Evolutionary conservation across 2,329 filamentous ascomycete genomes (phyloP).

Genomic region (Teratosphaeria gauchensis): DNA sequence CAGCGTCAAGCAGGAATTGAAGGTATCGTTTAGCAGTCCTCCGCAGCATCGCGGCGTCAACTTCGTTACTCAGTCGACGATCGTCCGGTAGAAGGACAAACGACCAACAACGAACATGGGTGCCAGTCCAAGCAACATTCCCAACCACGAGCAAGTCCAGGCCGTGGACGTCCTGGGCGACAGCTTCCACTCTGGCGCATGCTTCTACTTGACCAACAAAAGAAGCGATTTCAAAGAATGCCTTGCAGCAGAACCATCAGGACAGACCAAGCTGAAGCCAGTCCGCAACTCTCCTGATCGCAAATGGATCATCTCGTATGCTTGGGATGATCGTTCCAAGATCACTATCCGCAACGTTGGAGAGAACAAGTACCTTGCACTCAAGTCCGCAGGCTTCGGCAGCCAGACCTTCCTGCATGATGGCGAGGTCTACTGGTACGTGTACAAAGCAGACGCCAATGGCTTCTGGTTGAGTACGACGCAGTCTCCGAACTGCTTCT

Average conservation of each 20-base stretch:
- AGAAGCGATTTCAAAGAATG: slow-evolving; percentile 4
- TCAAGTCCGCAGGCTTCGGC: background rate
- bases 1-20: too few relatives aligned
- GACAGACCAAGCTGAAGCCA: background rate
- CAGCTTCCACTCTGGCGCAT: slow-evolving; percentile 5
- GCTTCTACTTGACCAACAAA: slow-evolving; percentile 7
- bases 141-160: slow-evolving; percentile 4
- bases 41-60: too few relatives aligned
- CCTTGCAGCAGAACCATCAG: slow-evolving; percentile 3
- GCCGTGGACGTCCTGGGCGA: slow-evolving; percentile 6
- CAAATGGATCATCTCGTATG: slow-evolving; percentile 9
- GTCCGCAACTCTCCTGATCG: slow-evolving; percentile 3
- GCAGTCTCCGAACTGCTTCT: slow-evolving; percentile 5
- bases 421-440: slow-evolving; percentile 4
- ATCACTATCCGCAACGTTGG: slow-evolving; percentile 2
- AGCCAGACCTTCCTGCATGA: slow-evolving; percentile 2
- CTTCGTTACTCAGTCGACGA: too few relatives aligned
- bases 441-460: slow-evolving; percentile 4
- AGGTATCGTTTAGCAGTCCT: too few relatives aligned
- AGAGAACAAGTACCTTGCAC: slow-evolving; percentile 3
- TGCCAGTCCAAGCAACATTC: slow-evolving; percentile 6
- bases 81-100: too few relatives aligned
- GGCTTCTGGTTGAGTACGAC: slow-evolving; percentile 7
- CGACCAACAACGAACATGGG: slow-evolving; percentile 1
- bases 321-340: slow-evolving; percentile 4